Evolutionary conservation across 2,329 filamentous ascomycete species (phyloP).

Genomic region (Monilinia fructigena): DNA sequence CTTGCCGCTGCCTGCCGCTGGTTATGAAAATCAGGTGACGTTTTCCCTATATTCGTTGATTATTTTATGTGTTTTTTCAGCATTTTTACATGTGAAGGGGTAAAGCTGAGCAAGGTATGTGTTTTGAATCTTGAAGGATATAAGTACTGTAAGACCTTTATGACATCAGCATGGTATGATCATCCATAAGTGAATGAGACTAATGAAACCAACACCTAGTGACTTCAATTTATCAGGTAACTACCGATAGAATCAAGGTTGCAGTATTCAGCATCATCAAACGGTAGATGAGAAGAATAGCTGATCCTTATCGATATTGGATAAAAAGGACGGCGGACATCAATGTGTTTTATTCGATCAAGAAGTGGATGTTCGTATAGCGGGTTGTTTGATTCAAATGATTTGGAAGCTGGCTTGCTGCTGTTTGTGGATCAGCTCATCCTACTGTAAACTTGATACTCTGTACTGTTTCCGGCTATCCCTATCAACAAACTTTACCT

Average conservation of each 20-base stretch:
- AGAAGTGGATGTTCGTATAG: background rate
- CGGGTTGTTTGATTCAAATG: background rate
- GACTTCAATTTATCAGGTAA: background rate
- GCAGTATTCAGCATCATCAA: too few relatives aligned
- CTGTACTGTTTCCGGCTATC: slow-evolving; percentile 2
- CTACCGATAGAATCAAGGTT: too few relatives aligned
- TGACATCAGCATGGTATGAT: background rate
- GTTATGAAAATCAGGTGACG: too few relatives aligned
- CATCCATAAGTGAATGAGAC: background rate
- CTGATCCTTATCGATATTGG: background rate
- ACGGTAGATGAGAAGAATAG: too few relatives aligned
- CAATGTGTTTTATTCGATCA: slow-evolving; percentile 1
- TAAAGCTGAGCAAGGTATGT: background rate
- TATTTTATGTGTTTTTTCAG: too few relatives aligned
- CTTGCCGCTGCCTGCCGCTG: too few relatives aligned
- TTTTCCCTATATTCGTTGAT: too few relatives aligned
- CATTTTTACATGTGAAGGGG: slow-evolving; percentile 5
- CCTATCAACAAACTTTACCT: slow-evolving; percentile 3
- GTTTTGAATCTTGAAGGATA: background rate
- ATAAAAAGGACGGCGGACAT: too few relatives aligned
- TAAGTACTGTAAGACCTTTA: background rate
- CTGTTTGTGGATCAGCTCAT: background rate
- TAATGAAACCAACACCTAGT: background rate
- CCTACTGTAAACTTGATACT: background rate
- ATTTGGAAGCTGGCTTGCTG: background rate